Evolutionary conservation across 345 rosid species (phyloP).

Genomic region (Rhodamnia argentea): DNA sequence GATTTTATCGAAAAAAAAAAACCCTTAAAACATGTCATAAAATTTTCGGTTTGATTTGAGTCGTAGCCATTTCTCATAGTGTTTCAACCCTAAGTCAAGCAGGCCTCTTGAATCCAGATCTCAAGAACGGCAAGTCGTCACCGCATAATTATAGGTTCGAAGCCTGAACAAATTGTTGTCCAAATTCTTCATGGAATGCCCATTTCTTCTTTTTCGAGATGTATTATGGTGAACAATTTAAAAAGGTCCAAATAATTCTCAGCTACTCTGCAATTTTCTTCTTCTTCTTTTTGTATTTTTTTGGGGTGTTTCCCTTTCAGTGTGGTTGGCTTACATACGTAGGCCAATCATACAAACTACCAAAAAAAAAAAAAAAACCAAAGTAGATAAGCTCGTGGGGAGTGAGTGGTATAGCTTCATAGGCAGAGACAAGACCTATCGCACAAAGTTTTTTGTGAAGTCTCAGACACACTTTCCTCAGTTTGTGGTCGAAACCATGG

Average conservation of each 20-base stretch:
- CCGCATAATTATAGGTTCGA: not conserved
- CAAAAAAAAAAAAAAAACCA: not conserved
- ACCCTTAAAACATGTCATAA: not conserved
- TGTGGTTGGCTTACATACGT: not conserved
- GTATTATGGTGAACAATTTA: not conserved
- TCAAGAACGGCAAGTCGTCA: not conserved
- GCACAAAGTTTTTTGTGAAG: not conserved
- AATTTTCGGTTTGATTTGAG: not conserved
- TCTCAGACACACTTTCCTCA: not conserved
- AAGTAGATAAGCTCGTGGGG: conserved; percentile 6
- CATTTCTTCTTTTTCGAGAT: not conserved
- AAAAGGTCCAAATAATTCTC: not conserved
- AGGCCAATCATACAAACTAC: not conserved
- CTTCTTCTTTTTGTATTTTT: not conserved
- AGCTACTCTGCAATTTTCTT: not conserved
- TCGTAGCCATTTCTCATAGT: not conserved
- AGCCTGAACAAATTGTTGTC: not conserved
- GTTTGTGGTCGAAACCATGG: not conserved
- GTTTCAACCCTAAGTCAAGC: not conserved
- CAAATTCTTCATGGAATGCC: not conserved
- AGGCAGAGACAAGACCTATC: conserved; percentile 19
- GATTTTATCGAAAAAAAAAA: not conserved
- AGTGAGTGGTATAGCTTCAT: conserved; percentile 14
- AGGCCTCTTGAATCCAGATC: not conserved
- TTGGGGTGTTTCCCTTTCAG: not conserved